Conservation (phyloP, 169 alveolate genomes). For the Plasmodium vivax region DNA sequence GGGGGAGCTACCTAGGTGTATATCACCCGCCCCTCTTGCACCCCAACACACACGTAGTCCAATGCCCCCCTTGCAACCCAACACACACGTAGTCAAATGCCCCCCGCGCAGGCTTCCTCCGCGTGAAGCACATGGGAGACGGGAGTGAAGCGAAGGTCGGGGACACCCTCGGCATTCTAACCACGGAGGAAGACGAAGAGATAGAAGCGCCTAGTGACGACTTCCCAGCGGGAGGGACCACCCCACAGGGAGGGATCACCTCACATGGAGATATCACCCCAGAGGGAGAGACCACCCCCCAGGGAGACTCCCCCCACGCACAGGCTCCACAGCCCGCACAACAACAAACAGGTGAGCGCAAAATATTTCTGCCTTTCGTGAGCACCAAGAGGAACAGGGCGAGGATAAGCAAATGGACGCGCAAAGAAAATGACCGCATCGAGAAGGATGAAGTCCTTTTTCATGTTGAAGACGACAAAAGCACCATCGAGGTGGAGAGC, state of each 20-base stretch:
- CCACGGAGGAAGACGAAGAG: slow-evolving; percentile 66
- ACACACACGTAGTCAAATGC: background rate
- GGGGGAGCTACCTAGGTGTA: background rate
- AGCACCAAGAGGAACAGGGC: slow-evolving; percentile 29
- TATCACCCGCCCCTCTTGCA: background rate
- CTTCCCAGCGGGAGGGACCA: background rate
- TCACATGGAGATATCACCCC: background rate
- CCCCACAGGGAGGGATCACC: no score
- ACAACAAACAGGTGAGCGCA: background rate
- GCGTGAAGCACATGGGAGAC: slow-evolving; percentile 44
- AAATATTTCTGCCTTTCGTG: slow-evolving; percentile 29
- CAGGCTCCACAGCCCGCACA: background rate
- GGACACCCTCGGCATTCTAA: slow-evolving; percentile 62
- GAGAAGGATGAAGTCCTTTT: slow-evolving; percentile 21
- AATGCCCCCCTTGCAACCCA: background rate
- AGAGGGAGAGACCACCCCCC: background rate
- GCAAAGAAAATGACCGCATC: slow-evolving; percentile 48
- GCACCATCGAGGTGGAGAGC: slow-evolving; percentile 69
- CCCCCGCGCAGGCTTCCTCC: slow-evolving; percentile 25
- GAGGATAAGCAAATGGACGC: slow-evolving; percentile 47
- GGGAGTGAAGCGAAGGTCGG: slow-evolving; percentile 75
- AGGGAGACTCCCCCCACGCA: background rate
- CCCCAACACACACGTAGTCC: background rate
- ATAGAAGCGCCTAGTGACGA: background rate
- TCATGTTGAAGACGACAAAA: slow-evolving; percentile 70